These are phyloP conservation scores for Annulohypoxylon nitens DNA, from an alignment of 495 filamentous ascomycete species.

Conservation along the genomic window DNA sequence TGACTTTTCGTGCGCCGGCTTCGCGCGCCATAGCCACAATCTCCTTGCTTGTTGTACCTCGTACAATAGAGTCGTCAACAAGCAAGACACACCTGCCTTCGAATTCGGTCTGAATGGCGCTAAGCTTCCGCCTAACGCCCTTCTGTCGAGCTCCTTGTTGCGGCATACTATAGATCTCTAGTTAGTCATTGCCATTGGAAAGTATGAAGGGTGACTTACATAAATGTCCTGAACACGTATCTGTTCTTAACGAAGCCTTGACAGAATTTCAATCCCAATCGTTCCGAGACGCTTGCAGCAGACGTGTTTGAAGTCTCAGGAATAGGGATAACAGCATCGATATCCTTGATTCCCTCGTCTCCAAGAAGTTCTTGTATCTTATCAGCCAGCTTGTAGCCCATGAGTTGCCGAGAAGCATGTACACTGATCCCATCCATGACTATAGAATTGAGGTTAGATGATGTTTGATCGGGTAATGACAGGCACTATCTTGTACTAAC, in stretches of 20 bases:
- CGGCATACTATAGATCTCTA: constrained; percentile 25
- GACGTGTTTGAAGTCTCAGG: constrained; percentile 89
- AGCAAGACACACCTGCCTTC: constrained; percentile 84
- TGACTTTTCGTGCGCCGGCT: constrained; percentile 89
- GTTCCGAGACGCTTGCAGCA: constrained; percentile 81
- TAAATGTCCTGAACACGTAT: constrained; percentile 96
- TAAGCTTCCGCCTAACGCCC: constrained; percentile 81
- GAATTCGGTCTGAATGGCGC: constrained; percentile 90
- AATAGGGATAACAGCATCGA: constrained; percentile 92
- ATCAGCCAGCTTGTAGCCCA: constrained; percentile 89
- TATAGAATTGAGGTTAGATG: constrained; percentile 9
- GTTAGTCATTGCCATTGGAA: constrained; percentile 3
- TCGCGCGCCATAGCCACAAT: constrained; percentile 93
- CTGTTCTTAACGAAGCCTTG: constrained; percentile 93
- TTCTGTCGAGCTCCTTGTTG: constrained; percentile 83
- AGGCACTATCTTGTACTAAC: constrained; percentile 49
- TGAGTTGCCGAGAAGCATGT: constrained; percentile 87
- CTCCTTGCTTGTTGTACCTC: constrained; percentile 90
- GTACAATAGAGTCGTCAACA: constrained; percentile 93
- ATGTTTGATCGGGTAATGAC: neutral
- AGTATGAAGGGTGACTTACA: constrained; percentile 52
- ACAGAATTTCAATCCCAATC: constrained; percentile 76
- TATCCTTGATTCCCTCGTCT: constrained; percentile 79
- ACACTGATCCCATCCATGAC: constrained; percentile 83
- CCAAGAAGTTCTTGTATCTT: constrained; percentile 81